Conservation (phyloP, 768 basidiomycete species). For the Termitomyces heimii region DNA sequence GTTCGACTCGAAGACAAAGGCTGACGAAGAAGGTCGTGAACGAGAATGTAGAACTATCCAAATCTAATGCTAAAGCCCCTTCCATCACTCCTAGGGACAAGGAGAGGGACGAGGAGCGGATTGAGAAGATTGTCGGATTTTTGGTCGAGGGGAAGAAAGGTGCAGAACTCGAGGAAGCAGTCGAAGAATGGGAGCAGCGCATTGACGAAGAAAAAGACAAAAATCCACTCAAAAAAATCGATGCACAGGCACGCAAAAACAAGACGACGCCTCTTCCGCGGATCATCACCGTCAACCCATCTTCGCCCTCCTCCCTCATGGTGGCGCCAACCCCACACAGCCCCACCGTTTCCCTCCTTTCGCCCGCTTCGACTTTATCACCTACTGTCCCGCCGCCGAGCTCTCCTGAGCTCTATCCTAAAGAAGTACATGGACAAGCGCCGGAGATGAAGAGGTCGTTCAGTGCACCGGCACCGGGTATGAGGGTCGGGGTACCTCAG, state of each 20-base stretch:
- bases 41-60: neutral
- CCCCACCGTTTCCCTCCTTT: neutral
- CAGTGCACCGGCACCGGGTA: neutral
- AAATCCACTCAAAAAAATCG: neutral
- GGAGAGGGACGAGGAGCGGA: constrained; percentile 27
- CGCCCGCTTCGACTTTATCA: neutral
- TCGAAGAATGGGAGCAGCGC: constrained; percentile 51
- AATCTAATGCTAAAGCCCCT: neutral
- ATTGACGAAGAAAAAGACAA: neutral
- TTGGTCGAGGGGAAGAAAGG: constrained; percentile 66
- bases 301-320: neutral
- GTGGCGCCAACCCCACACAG: neutral
- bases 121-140: constrained; percentile 63
- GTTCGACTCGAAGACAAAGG: neutral
- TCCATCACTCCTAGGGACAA: neutral
- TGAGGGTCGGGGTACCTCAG: neutral
- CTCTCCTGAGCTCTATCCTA: neutral
- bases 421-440: neutral
- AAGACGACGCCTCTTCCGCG: neutral
- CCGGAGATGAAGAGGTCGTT: neutral
- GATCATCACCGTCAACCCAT: neutral
- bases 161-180: constrained; percentile 49
- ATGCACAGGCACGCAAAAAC: neutral
- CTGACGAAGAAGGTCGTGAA: constrained; percentile 12
- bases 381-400: neutral